These are phyloP conservation scores for Gillenia trifoliata DNA, from an alignment of 306 rosid genomes.

Conservation along the genomic window DNA sequence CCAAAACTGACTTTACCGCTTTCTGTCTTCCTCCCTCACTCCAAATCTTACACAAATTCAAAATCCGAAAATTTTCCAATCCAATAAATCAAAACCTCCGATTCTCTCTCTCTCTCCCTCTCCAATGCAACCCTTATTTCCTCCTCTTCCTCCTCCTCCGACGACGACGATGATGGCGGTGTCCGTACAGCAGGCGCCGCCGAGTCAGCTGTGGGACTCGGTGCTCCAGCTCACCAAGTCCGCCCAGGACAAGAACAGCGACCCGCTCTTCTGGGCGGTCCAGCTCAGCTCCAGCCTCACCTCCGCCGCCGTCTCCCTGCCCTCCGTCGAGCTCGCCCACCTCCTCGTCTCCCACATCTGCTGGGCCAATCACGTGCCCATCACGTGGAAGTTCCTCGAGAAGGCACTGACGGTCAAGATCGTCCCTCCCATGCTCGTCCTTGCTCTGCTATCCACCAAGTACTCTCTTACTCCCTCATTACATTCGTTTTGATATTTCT, in stretches of 20 bases:
- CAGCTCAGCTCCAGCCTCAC: constrained; percentile 40
- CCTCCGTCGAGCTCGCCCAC: constrained; percentile 75
- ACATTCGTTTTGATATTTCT: neutral
- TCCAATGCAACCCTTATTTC: constrained; percentile 1
- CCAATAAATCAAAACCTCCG: neutral
- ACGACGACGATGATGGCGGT: constrained; percentile 30
- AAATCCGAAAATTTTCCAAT: neutral
- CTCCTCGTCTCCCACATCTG: constrained; percentile 72
- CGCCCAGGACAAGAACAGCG: constrained; percentile 52
- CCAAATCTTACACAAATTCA: neutral
- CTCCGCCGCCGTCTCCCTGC: constrained; percentile 48
- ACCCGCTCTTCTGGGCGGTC: constrained; percentile 62
- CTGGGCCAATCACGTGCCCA: constrained; percentile 62
- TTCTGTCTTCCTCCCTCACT: neutral
- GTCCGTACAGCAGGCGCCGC: constrained; percentile 20
- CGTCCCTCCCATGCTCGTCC: constrained; percentile 65
- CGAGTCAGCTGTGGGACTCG: constrained; percentile 43
- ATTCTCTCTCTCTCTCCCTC: neutral
- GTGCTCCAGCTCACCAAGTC: constrained; percentile 56
- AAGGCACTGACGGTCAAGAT: constrained; percentile 48
- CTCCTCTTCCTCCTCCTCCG: neutral
- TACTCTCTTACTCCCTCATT: constrained; percentile 1
- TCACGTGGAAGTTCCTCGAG: constrained; percentile 81
- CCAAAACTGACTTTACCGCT: neutral
- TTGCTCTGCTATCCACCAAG: constrained; percentile 79